phyloP scores from a whole-genome alignment of 2,329 filamentous ascomycete genomes.

The Huntiella abstrusa region DNA sequence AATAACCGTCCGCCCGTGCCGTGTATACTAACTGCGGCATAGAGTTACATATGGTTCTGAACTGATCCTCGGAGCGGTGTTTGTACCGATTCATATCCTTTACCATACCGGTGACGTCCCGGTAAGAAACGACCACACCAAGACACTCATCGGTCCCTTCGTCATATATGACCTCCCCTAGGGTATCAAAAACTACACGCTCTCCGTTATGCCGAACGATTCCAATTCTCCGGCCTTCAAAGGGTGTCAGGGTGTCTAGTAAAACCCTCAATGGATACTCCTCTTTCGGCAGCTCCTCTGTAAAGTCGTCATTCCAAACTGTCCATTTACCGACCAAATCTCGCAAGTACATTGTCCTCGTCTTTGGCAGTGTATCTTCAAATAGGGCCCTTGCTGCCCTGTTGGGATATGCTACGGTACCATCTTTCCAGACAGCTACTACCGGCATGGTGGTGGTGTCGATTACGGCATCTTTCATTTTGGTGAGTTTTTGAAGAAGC shows the following conservation, averaged over 20 bases:
- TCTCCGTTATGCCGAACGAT: conserved; percentile 35
- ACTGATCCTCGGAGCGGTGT: conserved; percentile 52
- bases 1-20: conserved; percentile 41
- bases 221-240: conserved; percentile 41
- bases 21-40: conserved; percentile 62
- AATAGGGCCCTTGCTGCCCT: conserved; percentile 40
- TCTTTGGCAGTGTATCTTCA: conserved; percentile 20
- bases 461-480: conserved; percentile 60
- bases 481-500: conserved; percentile 50
- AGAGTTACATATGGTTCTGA: conserved; percentile 57
- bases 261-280: conserved; percentile 51
- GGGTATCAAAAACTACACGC: conserved; percentile 41
- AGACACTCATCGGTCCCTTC: conserved; percentile 51
- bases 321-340: conserved; percentile 42
- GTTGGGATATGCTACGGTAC: conserved; percentile 55
- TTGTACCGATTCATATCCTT: conserved; percentile 51
- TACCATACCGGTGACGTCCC: conserved; percentile 52
- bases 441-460: conserved; percentile 59
- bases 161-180: conserved; percentile 49
- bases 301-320: conserved; percentile 49
- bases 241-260: conserved; percentile 39
- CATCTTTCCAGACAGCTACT: conserved; percentile 65
- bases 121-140: conserved; percentile 51
- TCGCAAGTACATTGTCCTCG: conserved; percentile 18
- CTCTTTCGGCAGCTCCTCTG: conserved; percentile 30